phyloP scores from a whole-genome alignment of 108 stramenopile species.

The Nitzschia sp. region DNA sequence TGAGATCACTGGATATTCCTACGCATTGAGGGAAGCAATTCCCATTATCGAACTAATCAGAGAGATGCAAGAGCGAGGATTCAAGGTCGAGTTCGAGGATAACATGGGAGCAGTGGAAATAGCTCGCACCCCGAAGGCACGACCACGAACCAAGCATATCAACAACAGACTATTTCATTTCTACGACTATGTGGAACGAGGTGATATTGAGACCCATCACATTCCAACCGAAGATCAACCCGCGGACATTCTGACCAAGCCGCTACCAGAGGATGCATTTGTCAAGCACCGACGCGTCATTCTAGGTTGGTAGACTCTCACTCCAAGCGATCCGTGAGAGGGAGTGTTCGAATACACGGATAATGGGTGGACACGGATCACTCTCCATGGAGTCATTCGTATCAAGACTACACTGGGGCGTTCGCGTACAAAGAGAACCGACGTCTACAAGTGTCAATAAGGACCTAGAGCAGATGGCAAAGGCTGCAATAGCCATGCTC shows the following conservation, averaged over 20 bases:
- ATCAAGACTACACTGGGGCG: too few relatives aligned
- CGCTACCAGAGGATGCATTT: slow-evolving; percentile 14
- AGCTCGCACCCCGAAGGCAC: slow-evolving; percentile 23
- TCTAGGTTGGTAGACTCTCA: slow-evolving; percentile 48
- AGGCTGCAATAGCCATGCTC: too few relatives aligned
- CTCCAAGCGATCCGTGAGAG: too few relatives aligned
- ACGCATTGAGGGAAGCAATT: slow-evolving; percentile 27
- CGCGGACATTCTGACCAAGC: slow-evolving; percentile 45
- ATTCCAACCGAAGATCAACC: slow-evolving; percentile 30
- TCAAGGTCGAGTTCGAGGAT: slow-evolving; percentile 28
- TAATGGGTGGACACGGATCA: too few relatives aligned
- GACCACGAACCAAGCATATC: slow-evolving; percentile 43
- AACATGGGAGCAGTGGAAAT: slow-evolving; percentile 34
- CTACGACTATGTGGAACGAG: not conserved
- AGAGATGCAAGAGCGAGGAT: slow-evolving; percentile 19
- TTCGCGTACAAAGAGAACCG: too few relatives aligned
- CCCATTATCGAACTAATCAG: slow-evolving; percentile 31
- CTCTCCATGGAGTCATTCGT: too few relatives aligned
- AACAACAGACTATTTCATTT: slow-evolving; percentile 24
- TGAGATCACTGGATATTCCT: slow-evolving; percentile 31
- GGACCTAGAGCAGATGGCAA: too few relatives aligned
- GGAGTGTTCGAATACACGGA: too few relatives aligned
- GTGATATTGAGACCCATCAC: slow-evolving; percentile 17
- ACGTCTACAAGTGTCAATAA: too few relatives aligned
- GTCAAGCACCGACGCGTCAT: slow-evolving; percentile 3